Base-by-base conservation (phyloP, 1,139 yeast genomes). In the Saccharomyces hybrid region DNA sequence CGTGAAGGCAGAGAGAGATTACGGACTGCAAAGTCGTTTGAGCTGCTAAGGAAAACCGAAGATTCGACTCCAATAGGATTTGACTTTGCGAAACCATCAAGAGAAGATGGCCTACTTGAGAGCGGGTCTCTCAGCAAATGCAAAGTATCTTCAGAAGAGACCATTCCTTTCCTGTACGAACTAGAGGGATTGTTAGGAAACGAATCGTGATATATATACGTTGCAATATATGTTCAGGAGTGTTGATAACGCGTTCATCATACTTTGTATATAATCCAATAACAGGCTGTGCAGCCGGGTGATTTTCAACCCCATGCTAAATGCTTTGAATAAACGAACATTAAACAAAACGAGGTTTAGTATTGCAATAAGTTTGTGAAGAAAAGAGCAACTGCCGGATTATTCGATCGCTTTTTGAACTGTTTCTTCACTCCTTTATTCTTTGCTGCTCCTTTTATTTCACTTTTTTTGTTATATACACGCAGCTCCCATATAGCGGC, bases 21-120 rank as follows among this genome's bases (percentile, higher is more conserved):
- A 11, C 54, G 69, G 47, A 60, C 63, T 14, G 61, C 67, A 47
- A 67, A 67, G 53, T 65, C 70, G n/a, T 63, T 67, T 50, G 70
- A 66, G 52, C 53, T 67, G 26, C 54, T 67, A 46, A 60, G 60
- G 44, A 51, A 55, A 7, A 57, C 46, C 13, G 54, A 42, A 55
- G 54, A 44, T 55, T 50, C 57, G 34, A 34, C n/a, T 32, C 38
- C 49, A 50, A 9, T 5, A 5, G 13, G 9, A 5, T 16, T 38
- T 16, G 44, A 13, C 13, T 16, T 38, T 16, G 6, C 3, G 9
- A 14, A 23, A 23, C n/a, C 28, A 25, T 13, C 11, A 46, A 46
- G 11, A 46, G 16, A n/a, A 13, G 9, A 46, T 4, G 28, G 3
- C 16, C 6, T 25, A 5, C 42, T 41, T 41, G 32, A 41, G 31